Base-by-base conservation (phyloP, 1,284 basidiomycete genomes). In the Austroboletus niveus region DNA sequence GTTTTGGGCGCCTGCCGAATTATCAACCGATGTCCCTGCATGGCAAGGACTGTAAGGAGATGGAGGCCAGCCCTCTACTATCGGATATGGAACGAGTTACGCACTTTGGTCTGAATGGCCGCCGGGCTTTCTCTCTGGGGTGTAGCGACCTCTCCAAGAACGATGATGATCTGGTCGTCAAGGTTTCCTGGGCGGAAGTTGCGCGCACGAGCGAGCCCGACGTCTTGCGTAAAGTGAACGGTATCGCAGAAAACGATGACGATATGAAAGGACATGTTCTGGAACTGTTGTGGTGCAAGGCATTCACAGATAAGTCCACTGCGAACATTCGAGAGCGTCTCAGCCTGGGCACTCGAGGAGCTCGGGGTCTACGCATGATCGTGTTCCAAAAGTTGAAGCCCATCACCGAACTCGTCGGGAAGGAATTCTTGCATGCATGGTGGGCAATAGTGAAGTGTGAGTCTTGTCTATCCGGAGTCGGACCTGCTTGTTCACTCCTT, bases 191-290 rank as follows among this genome's bases (percentile, higher is more conserved):
- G 22, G 22, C 22, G 22, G 22, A 24, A 24, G 22, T 5, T 24
- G 22, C 22, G 22, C 29, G 8, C 29, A 29, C 29, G 4, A 55
- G 45, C 11, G 59, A 67, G 41, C 49, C 47, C 0, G 49, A 53
- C 0, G 52, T 65, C 4, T 41, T 69, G 38, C 14, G 48, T 8
- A 49, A 22, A 27, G 61, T 61, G 2, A 8, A 49, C 5, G 29
- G 43, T n/a, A 47, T 59, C 2, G 55, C 53, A 2, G 27, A 54
- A 32, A 8, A 8, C 1, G 27, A 51, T 1, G n/a, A 11, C 0
- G 34, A 57, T 27, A 48, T 65, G 5, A 9, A 17, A 29, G 42
- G 39, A 15, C 63, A 68, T 20, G 27, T 69, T 38, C 62, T 63
- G 0, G 35, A 42, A 5, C 36, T 60, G 31, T 29, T 61, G 7